Evolutionary conservation across 139 green algal species (phyloP), one percentile per base, ranked within the genome.

Genomic region (Haematococcus lacustris): DNA sequence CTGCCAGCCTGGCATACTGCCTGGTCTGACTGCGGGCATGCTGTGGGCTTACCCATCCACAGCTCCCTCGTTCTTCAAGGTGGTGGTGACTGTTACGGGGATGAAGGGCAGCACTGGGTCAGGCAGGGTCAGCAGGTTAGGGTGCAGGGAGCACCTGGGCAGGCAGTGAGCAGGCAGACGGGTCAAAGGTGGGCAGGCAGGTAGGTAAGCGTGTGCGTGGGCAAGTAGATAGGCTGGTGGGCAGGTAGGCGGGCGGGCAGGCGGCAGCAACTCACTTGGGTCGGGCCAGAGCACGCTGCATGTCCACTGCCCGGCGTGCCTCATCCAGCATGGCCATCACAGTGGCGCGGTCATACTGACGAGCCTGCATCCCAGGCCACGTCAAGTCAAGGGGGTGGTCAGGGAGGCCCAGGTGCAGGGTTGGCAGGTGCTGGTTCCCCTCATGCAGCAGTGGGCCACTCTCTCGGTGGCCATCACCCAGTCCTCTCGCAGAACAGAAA

Each of bases 191-290:
- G n/a, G n/a, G n/a, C n/a, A n/a, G n/a, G n/a, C n/a, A n/a, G n/a
- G n/a, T n/a, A n/a, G n/a, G n/a, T n/a, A n/a, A n/a, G n/a, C 21
- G 47, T 28, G 47, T 28, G 13, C 21, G 47, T 57, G 47, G 13
- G 21, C 47, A 57, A 21, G 13, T 21, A 57, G 13, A 28, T 21
- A 28, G 13, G 21, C 47, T 28, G 47, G 47, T 28, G 13, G 47
- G 13, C 21, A 13, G 13, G 13, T 21, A 57, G 47, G 13, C 21
- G 13, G 13, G 47, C 21, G 13, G 13, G 13, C 21, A 35, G 53
- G 53, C 23, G 26, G 23, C 26, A 64, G 53, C 53, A 64, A 64
- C 53, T 23, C 53, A 64, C 53, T 64, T 64, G 30, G 53, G 53
- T 26, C 53, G 30, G 13, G 9, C 13, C 53, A 64, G 9, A 26